Evolutionary conservation across 208 protist genomes (phyloP).

Genomic region (Spongospora subterranea): DNA sequence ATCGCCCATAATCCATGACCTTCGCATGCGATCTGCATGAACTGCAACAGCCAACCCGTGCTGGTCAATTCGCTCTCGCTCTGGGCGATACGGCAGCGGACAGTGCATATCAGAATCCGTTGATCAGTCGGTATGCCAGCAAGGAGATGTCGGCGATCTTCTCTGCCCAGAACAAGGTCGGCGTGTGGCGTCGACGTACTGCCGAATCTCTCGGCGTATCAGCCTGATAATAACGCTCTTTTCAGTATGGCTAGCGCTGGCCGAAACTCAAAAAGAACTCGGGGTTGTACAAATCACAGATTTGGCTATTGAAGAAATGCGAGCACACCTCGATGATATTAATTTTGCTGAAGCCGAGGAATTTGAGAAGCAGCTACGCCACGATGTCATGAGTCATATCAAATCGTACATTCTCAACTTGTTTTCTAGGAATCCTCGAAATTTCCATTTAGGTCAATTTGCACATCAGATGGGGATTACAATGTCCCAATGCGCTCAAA

Average conservation of each 20-base stretch:
- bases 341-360: conserved; percentile 70
- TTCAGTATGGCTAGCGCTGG: conserved; percentile 71
- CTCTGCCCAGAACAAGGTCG: conserved; percentile 73
- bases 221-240: conserved; percentile 41
- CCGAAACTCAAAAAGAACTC: conserved; percentile 69
- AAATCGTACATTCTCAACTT: conserved; percentile 61
- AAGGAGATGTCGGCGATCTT: conserved; percentile 72
- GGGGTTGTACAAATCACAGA: conserved; percentile 73
- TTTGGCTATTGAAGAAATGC: conserved; percentile 73
- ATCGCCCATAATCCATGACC: too few relatives aligned
- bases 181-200: conserved; percentile 63
- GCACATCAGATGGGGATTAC: conserved; percentile 57
- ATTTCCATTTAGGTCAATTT: not conserved
- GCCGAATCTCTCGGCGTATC: not conserved
- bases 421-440: conserved; percentile 45
- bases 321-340: conserved; percentile 67
- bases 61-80: not conserved
- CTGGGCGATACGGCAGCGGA: not conserved
- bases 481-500: conserved; percentile 64
- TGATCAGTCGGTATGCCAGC: conserved; percentile 71
- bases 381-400: conserved; percentile 79
- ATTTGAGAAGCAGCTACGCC: conserved; percentile 70
- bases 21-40: too few relatives aligned
- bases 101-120: conserved; percentile 71
- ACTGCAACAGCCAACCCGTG: too few relatives aligned